Evolutionary conservation across 257 asterid genomes (phyloP), one percentile per base, ranked within the genome.

Genomic region (Echium plantagineum): DNA sequence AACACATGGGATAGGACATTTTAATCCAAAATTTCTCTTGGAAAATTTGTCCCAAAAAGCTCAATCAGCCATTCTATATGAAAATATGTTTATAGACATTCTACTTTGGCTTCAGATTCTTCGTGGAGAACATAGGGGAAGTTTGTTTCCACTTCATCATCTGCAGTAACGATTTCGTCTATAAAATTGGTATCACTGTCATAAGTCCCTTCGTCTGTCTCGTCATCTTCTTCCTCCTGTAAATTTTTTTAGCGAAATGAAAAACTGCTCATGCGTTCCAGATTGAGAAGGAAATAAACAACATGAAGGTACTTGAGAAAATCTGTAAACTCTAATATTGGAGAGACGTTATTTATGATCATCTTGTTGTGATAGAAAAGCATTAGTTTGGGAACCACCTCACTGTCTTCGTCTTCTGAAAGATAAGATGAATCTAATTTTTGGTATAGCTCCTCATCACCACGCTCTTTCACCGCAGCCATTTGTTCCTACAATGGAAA

Each of bases 371-470:
- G 15, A 15, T 55, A 63, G 57, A 53, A 61, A 63, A 26, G 12
- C 47, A 60, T 13, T 13, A 26, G n/a, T 19, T 18, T 52, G 20
- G 17, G 13, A 65, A 80, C 51, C 66, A 88, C 98, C 96, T 88
- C 96, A 46, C 80, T 84, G 65, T 84, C 85, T 61, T 87, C 97
- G 4, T 88, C 94, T 68, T 83, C 96, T 30, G 84, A 54, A 51
- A 77, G 65, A 65, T 93, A 89, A 63, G 90, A 82, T 51, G 80
- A 72, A 60, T 86, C 87, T 66, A 93, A 70, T 71, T 78, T 76
- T 57, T 76, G 69, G 67, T 93, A 93, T 66, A 89, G 84, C 60
- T 75, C 85, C 61, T 68, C 85, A 21, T 89, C 83, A 5, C 86
- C 89, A 15, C 30, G 67, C 38, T 84, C 94, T 68, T 75, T 71